These are phyloP conservation scores for Phytophthora uliginosa DNA, from an alignment of 352 stramenopile species.

Conservation along the genomic window DNA sequence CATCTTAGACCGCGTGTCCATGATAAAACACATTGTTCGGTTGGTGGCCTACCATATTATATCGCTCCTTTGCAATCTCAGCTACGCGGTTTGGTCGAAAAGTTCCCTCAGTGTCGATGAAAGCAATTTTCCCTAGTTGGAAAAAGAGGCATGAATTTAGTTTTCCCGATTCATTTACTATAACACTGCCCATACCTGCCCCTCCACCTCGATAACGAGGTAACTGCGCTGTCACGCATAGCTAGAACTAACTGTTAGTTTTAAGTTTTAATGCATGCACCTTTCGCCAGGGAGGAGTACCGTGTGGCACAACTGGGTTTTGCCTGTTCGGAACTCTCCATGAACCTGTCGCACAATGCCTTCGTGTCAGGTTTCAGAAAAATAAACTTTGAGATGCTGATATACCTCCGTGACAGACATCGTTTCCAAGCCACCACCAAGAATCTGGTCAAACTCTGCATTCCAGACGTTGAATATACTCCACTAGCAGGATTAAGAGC, in stretches of 20 bases:
- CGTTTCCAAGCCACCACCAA: conserved; percentile 91
- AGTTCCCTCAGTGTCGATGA: conserved; percentile 94
- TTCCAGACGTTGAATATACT: neutral
- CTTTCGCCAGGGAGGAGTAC: conserved; percentile 30
- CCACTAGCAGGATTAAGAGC: neutral
- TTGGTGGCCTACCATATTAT: conserved; percentile 60
- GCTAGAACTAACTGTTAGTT: conserved; percentile 29
- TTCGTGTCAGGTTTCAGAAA: conserved; percentile 4
- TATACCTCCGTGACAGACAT: conserved; percentile 93
- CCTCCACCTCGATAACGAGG: conserved; percentile 83
- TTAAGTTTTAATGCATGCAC: neutral
- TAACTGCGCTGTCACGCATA: conserved; percentile 89
- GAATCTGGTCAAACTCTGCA: conserved; percentile 86
- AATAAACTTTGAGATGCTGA: neutral
- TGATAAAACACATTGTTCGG: neutral
- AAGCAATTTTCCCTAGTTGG: conserved; percentile 80
- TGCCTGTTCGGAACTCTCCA: conserved; percentile 95
- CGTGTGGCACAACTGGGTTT: conserved; percentile 96
- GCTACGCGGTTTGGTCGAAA: conserved; percentile 91
- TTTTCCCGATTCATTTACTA: neutral
- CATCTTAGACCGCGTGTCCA: neutral
- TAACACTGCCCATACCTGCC: conserved; percentile 52
- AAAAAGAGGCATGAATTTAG: conserved; percentile 5
- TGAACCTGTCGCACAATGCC: conserved; percentile 69
- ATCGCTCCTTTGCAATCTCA: conserved; percentile 88